Evolutionary conservation across 257 asterid genomes (phyloP).

Genomic region (Cynanchum wilfordii): DNA sequence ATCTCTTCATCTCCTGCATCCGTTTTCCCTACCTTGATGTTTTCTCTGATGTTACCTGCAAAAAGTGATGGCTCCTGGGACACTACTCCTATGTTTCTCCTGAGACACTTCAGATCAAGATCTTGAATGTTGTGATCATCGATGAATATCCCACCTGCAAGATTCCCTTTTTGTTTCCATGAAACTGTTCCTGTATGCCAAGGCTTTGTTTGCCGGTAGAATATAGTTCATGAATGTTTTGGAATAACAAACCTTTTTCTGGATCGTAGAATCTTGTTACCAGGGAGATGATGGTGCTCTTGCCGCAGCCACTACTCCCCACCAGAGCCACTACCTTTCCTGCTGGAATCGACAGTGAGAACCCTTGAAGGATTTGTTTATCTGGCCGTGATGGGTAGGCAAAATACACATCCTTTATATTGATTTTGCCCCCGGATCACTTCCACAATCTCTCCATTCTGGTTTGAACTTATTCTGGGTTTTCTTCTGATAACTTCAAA

Average conservation of each 20-base stretch:
- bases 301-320: slow-evolving; percentile 81
- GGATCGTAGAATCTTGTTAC: slow-evolving; percentile 72
- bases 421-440: slow-evolving; percentile 48
- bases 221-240: background rate
- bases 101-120: slow-evolving; percentile 58
- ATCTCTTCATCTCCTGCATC: slow-evolving; percentile 57
- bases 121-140: slow-evolving; percentile 66
- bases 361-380: slow-evolving; percentile 53
- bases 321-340: slow-evolving; percentile 73
- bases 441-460: slow-evolving; percentile 38
- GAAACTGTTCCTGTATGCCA: background rate
- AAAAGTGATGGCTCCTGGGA: slow-evolving; percentile 86
- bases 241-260: slow-evolving; percentile 37
- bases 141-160: slow-evolving; percentile 57
- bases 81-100: slow-evolving; percentile 73
- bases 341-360: slow-evolving; percentile 72
- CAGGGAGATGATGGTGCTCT: slow-evolving; percentile 76
- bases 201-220: background rate
- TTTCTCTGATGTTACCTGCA: slow-evolving; percentile 67
- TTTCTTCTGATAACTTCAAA: slow-evolving; percentile 63
- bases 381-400: slow-evolving; percentile 68
- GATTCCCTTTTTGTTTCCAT: background rate
- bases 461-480: slow-evolving; percentile 41
- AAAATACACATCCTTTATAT: slow-evolving; percentile 50
- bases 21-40: slow-evolving; percentile 58